These are phyloP conservation scores for Pestalotiopsis sp. DNA, from an alignment of 2,329 filamentous ascomycete species.

Conservation along the genomic window DNA sequence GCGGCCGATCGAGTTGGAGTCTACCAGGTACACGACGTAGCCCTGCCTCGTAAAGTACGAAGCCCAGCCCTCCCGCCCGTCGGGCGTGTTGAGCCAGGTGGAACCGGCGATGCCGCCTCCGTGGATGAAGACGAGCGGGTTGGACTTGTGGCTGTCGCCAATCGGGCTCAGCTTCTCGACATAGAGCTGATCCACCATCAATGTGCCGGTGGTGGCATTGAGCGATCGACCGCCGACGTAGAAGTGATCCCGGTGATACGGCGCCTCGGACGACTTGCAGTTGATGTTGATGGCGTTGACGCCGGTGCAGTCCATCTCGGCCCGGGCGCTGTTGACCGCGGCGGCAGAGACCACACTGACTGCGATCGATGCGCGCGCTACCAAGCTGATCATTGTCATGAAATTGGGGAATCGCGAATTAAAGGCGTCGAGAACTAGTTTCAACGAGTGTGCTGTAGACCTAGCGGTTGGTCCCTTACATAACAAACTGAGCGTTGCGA, in stretches of 20 bases:
- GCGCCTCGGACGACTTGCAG: conserved; percentile 18
- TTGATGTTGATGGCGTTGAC: conserved; percentile 15
- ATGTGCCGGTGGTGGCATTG: neutral
- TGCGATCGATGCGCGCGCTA: neutral
- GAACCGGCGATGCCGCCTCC: conserved; percentile 23
- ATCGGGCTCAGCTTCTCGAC: conserved; percentile 1
- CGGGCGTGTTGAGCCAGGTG: conserved; percentile 47
- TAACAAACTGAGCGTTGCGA: neutral
- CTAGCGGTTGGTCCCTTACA: neutral
- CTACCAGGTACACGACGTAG: conserved; percentile 43
- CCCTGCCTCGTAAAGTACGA: conserved; percentile 46
- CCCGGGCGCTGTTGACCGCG: neutral
- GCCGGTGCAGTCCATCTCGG: conserved; percentile 10
- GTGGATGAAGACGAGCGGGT: neutral
- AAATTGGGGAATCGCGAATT: neutral
- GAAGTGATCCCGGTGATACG: neutral
- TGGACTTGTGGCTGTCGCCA: neutral
- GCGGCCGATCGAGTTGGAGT: conserved; percentile 23
- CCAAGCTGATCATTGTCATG: neutral
- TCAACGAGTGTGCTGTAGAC: neutral
- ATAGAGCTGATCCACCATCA: conserved; percentile 2
- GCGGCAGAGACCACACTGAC: neutral
- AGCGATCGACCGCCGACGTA: conserved; percentile 2
- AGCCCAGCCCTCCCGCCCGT: conserved; percentile 46
- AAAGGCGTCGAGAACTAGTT: neutral